Conservation (phyloP, 371 early-diverging fungal species). For the Syncephalastrum monosporum region DNA sequence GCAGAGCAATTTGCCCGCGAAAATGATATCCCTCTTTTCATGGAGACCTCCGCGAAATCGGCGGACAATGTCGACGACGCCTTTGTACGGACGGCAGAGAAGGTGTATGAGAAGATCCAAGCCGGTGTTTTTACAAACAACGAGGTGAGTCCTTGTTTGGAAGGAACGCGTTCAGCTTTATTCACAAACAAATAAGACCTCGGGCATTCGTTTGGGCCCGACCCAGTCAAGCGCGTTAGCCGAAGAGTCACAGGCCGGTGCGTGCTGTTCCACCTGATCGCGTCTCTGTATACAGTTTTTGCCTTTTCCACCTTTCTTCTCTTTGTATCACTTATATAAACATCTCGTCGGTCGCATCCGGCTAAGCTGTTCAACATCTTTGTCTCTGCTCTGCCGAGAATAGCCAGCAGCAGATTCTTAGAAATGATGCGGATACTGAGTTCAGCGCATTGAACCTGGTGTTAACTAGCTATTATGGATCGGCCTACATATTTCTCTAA, state of each 20-base stretch:
- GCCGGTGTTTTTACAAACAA: slow-evolving; percentile 74
- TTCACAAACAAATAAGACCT: slow-evolving; percentile 32
- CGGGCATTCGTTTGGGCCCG: slow-evolving; percentile 53
- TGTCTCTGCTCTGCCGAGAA: too few relatives aligned
- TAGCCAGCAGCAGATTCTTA: too few relatives aligned
- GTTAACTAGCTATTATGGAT: too few relatives aligned
- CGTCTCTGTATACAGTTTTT: too few relatives aligned
- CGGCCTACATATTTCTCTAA: too few relatives aligned
- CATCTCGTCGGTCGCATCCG: too few relatives aligned
- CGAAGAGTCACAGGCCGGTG: slow-evolving; percentile 33
- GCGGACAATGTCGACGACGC: slow-evolving; percentile 89
- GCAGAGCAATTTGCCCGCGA: slow-evolving; percentile 87
- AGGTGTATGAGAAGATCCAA: slow-evolving; percentile 84
- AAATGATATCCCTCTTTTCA: slow-evolving; percentile 79
- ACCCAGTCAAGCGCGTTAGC: slow-evolving; percentile 42
- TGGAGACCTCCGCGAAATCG: slow-evolving; percentile 95
- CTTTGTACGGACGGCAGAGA: slow-evolving; percentile 73
- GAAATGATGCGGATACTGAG: too few relatives aligned
- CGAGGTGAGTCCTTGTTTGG: slow-evolving; percentile 46
- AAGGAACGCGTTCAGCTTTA: slow-evolving; percentile 6
- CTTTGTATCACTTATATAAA: too few relatives aligned
- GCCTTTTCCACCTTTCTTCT: too few relatives aligned
- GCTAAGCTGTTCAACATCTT: too few relatives aligned
- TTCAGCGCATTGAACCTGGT: too few relatives aligned
- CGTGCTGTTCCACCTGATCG: slow-evolving; percentile 21